Percentiles rank a stretch among this genome's conserved stretches.
Evolutionary conservation across 1,284 basidiomycete species (phyloP).

Genomic region (Polyporus tsugae): DNA sequence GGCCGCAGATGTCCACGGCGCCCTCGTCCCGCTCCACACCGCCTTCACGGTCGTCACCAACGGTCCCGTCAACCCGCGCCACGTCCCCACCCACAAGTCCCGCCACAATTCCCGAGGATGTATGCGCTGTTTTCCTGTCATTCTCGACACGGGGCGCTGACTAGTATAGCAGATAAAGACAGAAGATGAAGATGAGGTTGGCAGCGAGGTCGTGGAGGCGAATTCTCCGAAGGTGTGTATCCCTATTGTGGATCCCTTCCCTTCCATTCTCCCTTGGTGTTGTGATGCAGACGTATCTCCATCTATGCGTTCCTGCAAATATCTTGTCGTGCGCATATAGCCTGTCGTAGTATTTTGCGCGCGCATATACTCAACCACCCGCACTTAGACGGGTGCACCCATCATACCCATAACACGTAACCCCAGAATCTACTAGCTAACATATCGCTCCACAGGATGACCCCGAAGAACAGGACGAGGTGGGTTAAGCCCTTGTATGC

Average conservation of each 20-base stretch:
- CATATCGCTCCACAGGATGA: not conserved
- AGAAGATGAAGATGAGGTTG: not conserved
- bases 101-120: slow-evolving; percentile 21
- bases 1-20: slow-evolving; percentile 19
- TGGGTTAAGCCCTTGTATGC: not conserved
- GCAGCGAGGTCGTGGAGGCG: not conserved
- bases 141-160: not conserved
- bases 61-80: slow-evolving; percentile 28
- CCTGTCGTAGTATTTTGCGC: not conserved
- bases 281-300: too few species aligned
- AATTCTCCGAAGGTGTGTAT: slow-evolving; percentile 1
- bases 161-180: slow-evolving; percentile 1
- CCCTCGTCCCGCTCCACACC: slow-evolving; percentile 25
- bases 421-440: not conserved
- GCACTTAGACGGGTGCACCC: too few species aligned
- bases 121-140: not conserved
- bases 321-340: too few species aligned
- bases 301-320: too few species aligned
- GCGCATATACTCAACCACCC: not conserved
- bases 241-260: too few species aligned
- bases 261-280: too few species aligned
- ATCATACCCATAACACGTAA: not conserved
- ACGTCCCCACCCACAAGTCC: slow-evolving; percentile 32
- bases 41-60: slow-evolving; percentile 11
- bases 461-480: not conserved